phyloP scores from a whole-genome alignment of 768 basidiomycete genomes.

The Tulasnella sp. region DNA sequence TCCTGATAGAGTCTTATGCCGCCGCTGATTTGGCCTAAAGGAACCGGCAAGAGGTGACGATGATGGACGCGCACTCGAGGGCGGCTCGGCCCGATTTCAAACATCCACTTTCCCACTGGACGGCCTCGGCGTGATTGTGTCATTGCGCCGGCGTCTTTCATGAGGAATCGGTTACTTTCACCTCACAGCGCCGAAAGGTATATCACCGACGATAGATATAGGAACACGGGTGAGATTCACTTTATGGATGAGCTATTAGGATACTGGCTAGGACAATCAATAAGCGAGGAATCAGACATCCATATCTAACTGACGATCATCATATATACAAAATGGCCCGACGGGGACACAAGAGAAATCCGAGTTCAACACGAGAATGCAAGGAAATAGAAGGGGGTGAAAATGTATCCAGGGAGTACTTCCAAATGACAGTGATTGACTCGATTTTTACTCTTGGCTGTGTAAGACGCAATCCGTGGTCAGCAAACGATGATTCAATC shows the following conservation, averaged over 20 bases:
- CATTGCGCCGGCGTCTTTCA: not conserved
- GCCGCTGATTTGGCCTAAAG: not conserved
- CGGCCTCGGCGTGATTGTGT: not conserved
- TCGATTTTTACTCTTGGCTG: constrained; percentile 24
- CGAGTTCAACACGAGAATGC: not conserved
- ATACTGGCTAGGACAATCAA: not conserved
- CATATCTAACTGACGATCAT: not conserved
- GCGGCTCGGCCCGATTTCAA: constrained; percentile 6
- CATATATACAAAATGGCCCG: constrained; percentile 2
- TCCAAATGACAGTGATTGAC: not conserved
- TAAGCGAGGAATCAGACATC: constrained; percentile 1
- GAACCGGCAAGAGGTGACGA: constrained; percentile 1
- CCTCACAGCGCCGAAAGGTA: not conserved
- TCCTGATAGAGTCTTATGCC: not conserved
- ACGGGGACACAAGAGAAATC: not conserved
- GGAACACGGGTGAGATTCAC: not conserved
- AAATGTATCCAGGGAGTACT: not conserved
- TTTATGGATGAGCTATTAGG: not conserved
- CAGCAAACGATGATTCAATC: not conserved
- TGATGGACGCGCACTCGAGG: constrained; percentile 10
- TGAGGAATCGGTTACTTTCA: not conserved
- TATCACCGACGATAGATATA: not conserved
- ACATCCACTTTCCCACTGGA: constrained; percentile 15
- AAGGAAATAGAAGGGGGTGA: not conserved
- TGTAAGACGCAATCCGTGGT: not conserved